Conservation (phyloP, 768 basidiomycete species). For the Trichaptum fuscoviolaceum region DNA sequence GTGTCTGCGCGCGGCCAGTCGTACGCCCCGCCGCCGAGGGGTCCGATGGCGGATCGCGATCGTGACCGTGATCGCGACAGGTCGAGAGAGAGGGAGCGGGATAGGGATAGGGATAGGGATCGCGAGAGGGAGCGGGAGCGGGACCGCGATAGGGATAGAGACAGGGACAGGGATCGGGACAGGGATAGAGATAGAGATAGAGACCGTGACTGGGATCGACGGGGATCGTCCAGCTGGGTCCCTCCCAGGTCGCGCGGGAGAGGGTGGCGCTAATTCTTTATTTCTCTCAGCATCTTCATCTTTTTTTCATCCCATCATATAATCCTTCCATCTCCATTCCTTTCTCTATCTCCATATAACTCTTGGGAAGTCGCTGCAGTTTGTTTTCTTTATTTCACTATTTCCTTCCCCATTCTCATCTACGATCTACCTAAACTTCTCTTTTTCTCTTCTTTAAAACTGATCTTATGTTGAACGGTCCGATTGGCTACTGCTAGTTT, state of each 20-base stretch:
- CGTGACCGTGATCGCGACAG: conserved; percentile 35
- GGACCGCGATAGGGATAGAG: conserved; percentile 3
- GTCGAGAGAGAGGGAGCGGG: background rate
- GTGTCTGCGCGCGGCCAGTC: conserved; percentile 24
- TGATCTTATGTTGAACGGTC: background rate
- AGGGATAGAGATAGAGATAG: conserved; percentile 33
- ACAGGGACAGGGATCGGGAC: background rate
- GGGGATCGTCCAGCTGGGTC: conserved; percentile 15
- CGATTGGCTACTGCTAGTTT: background rate
- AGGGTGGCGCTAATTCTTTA: conserved; percentile 11
- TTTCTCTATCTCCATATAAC: too few species aligned
- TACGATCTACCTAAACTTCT: background rate
- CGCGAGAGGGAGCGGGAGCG: background rate
- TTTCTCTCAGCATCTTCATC: too few species aligned
- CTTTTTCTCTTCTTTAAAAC: background rate
- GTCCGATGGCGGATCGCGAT: conserved; percentile 49
- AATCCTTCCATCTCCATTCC: too few species aligned
- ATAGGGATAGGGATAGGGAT: background rate
- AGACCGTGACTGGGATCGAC: conserved; percentile 28
- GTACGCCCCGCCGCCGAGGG: conserved; percentile 35
- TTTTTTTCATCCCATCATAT: too few species aligned
- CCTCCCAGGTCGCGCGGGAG: conserved; percentile 26
- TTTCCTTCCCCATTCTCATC: background rate
- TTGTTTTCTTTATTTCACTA: background rate
- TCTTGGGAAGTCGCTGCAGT: too few species aligned